A percentile compares a stretch with the other conserved stretches of the same genome.
Conservation (phyloP, 768 basidiomycete genomes). For the Boletus rubescentipes region DNA sequence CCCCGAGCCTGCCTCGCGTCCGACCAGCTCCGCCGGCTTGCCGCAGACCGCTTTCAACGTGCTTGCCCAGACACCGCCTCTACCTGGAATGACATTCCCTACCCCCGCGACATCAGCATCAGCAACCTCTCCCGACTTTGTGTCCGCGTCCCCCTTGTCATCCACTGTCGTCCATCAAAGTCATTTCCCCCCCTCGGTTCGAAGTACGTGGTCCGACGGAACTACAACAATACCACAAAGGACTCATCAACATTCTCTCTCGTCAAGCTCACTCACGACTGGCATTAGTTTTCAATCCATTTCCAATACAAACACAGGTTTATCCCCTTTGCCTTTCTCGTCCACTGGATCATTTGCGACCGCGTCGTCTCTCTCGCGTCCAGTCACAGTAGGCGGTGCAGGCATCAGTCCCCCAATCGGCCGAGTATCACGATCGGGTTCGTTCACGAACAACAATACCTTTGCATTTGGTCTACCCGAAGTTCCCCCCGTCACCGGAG, state of each 20-base stretch:
- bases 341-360: constrained; percentile 32
- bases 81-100: constrained; percentile 18
- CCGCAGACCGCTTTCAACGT: constrained; percentile 24
- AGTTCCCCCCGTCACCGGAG: constrained; percentile 23
- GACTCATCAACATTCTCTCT: constrained; percentile 34
- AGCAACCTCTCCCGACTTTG: constrained; percentile 22
- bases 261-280: constrained; percentile 28
- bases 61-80: constrained; percentile 18
- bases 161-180: constrained; percentile 21
- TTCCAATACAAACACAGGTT: constrained; percentile 29
- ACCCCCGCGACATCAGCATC: constrained; percentile 23
- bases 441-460: constrained; percentile 46
- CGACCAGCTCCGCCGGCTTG: constrained; percentile 32
- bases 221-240: constrained; percentile 27
- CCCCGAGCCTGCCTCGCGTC: constrained; percentile 31
- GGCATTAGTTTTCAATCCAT: constrained; percentile 33
- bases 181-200: constrained; percentile 28
- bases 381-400: constrained; percentile 18
- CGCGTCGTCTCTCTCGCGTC: constrained; percentile 26
- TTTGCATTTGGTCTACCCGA: constrained; percentile 39
- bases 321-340: constrained; percentile 32
- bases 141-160: constrained; percentile 21
- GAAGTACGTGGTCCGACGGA: constrained; percentile 32
- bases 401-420: constrained; percentile 43
- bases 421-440: constrained; percentile 58